A percentile compares a stretch with the other conserved stretches of the same genome.
Evolutionary conservation across 371 early-diverging fungal genomes (phyloP).

Genomic region (Encephalitozoon romaleae): DNA sequence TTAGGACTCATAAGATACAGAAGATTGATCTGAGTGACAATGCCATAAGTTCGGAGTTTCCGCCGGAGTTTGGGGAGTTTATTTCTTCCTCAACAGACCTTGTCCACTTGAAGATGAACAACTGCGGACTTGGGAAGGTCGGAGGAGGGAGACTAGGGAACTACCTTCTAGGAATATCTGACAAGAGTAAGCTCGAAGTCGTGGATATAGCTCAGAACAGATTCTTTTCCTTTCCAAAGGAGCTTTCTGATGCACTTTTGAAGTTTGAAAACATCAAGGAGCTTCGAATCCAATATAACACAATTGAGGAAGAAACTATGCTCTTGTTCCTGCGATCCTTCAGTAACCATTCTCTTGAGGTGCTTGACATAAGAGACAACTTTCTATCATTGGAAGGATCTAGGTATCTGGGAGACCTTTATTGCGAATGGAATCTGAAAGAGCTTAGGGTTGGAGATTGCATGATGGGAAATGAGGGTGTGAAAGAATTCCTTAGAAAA

Average conservation of each 20-base stretch:
- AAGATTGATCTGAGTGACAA: constrained; percentile 59
- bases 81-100: constrained; percentile 42
- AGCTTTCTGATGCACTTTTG: constrained; percentile 46
- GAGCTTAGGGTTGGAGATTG: constrained; percentile 55
- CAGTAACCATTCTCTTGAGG: constrained; percentile 28
- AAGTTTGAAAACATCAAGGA: constrained; percentile 48
- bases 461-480: constrained; percentile 48
- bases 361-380: constrained; percentile 61
- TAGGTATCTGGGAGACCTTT: constrained; percentile 39
- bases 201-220: constrained; percentile 60
- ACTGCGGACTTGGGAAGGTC: constrained; percentile 60
- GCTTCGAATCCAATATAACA: constrained; percentile 59
- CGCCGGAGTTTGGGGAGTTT: constrained; percentile 53
- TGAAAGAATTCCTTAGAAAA: constrained; percentile 43
- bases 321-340: constrained; percentile 42
- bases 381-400: constrained; percentile 53
- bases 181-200: constrained; percentile 48
- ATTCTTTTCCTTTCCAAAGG: constrained; percentile 47
- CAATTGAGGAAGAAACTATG: constrained; percentile 52
- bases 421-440: constrained; percentile 44
- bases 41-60: constrained; percentile 58
- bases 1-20: constrained; percentile 22
- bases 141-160: constrained; percentile 52
- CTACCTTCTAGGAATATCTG: constrained; percentile 31
- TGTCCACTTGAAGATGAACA: constrained; percentile 52